Evolutionary conservation across 345 rosid genomes (phyloP).

Genomic region (Camelina neglecta): DNA sequence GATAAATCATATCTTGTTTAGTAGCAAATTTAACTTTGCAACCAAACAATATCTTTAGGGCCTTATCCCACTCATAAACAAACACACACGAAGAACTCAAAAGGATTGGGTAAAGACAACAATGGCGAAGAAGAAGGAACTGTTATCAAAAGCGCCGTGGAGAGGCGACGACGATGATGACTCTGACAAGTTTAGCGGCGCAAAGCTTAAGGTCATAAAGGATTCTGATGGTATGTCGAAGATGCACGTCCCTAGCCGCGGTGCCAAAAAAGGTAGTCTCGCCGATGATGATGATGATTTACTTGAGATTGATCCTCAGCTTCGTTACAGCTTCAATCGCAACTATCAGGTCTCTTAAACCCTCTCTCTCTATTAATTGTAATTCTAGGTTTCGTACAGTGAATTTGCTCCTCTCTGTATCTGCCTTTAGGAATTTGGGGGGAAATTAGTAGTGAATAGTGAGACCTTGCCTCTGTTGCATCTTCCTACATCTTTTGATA

Average conservation of each 20-base stretch:
- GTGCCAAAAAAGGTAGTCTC: constrained; percentile 39
- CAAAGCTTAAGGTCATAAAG: constrained; percentile 76
- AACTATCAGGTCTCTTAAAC: constrained; percentile 62
- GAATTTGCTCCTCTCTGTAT: background rate
- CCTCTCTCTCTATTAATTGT: background rate
- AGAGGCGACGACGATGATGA: constrained; percentile 73
- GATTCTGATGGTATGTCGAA: constrained; percentile 73
- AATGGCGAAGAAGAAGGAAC: constrained; percentile 65
- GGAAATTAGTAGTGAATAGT: background rate
- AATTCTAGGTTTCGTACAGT: background rate
- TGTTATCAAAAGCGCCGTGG: constrained; percentile 90
- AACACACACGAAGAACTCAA: background rate
- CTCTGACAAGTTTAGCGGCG: constrained; percentile 67
- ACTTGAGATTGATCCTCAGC: constrained; percentile 88
- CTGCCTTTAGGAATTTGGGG: background rate
- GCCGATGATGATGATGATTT: constrained; percentile 52
- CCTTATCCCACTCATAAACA: constrained; percentile 25
- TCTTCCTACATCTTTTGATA: background rate
- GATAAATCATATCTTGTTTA: background rate
- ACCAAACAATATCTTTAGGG: constrained; percentile 18
- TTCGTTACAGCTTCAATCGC: constrained; percentile 97
- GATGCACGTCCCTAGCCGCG: constrained; percentile 76
- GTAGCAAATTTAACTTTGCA: background rate
- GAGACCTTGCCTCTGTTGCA: background rate
- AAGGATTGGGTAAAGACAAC: background rate